Evolutionary conservation across 1,139 yeast species (phyloP), one percentile per base, ranked within the genome.

Genomic region (Trichomonascaceae sp.): DNA sequence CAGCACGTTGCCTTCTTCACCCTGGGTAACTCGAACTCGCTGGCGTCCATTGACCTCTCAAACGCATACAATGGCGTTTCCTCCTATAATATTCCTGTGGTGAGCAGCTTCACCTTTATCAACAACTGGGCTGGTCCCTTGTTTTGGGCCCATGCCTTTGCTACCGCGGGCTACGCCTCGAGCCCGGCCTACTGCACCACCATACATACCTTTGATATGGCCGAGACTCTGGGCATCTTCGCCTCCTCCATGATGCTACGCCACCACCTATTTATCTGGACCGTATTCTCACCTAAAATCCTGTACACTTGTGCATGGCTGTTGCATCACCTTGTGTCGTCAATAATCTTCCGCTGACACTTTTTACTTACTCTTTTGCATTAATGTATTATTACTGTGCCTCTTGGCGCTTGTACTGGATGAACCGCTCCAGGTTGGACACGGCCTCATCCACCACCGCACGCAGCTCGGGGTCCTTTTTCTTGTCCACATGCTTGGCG

Each of bases 211-310:
- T 31, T 61, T 51, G 47, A 57, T 30, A 50, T 69, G 5, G 46
- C 76, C 1, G 81, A 82, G 1, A 50, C 71, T 3, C 64, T 68
- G 28, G 68, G 59, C 3, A 47, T 87, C 34, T 53, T 80, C 32
- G 60, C 65, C 0, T 77, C 96, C 5, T 89, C 98, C 51, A 67
- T 69, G 36, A 64, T 71, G 17, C 64, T 87, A 43, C 67, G 94
- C 45, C 81, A 76, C 50, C 98, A 89, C 52, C 64, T 89, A 38
- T 89, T 89, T 52, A 79, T 92, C 13, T 92, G 98, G 97, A 84
- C 97, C 2, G 98, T 92, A 3, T 89, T 89, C 59, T 81, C 94
- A 33, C 99, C 98, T 0, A 89, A 85, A 48, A 57, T 89, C 13
- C 67, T 93, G 25, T 89, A 77, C 52, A 77, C 78, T 43, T 72